These are phyloP conservation scores for Saturnispora besseyi DNA, from an alignment of 805 yeast genomes.

Conservation along the genomic window DNA sequence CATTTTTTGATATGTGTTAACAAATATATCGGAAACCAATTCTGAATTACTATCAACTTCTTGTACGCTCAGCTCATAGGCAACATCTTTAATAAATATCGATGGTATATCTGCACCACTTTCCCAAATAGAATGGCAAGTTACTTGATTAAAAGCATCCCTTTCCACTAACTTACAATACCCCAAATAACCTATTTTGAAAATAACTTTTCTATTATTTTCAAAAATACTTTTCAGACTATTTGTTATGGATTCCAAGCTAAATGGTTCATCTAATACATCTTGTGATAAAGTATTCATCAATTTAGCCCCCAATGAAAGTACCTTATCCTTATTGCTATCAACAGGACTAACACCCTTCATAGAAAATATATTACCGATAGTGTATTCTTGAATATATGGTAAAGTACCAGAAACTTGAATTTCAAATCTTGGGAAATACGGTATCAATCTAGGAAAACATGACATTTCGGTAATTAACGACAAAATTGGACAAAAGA, in stretches of 20 bases:
- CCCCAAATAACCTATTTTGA: slow-evolving; percentile 38
- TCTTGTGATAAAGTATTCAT: slow-evolving; percentile 15
- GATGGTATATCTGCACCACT: slow-evolving; percentile 32
- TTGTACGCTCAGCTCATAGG: slow-evolving; percentile 28
- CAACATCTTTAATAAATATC: slow-evolving; percentile 42
- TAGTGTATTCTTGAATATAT: not conserved
- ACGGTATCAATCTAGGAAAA: slow-evolving; percentile 22
- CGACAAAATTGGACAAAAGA: slow-evolving; percentile 19
- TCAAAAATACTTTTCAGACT: slow-evolving; percentile 33
- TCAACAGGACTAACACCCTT: not conserved
- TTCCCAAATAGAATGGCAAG: slow-evolving; percentile 9
- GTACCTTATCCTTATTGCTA: not conserved
- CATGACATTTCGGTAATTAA: slow-evolving; percentile 27
- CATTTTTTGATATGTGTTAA: slow-evolving; percentile 31
- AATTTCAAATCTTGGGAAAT: slow-evolving; percentile 37
- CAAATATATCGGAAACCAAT: slow-evolving; percentile 33
- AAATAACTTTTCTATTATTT: slow-evolving; percentile 34
- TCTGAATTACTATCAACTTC: slow-evolving; percentile 30
- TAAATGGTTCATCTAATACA: slow-evolving; percentile 37
- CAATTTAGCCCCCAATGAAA: not conserved
- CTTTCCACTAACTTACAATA: slow-evolving; percentile 32
- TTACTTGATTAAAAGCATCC: not conserved
- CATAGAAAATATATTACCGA: not conserved
- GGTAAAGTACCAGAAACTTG: slow-evolving; percentile 15
- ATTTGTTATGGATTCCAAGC: slow-evolving; percentile 18